These are phyloP conservation scores for Toxoplasma gondii DNA, from an alignment of 169 alveolate species.

Conservation along the genomic window DNA sequence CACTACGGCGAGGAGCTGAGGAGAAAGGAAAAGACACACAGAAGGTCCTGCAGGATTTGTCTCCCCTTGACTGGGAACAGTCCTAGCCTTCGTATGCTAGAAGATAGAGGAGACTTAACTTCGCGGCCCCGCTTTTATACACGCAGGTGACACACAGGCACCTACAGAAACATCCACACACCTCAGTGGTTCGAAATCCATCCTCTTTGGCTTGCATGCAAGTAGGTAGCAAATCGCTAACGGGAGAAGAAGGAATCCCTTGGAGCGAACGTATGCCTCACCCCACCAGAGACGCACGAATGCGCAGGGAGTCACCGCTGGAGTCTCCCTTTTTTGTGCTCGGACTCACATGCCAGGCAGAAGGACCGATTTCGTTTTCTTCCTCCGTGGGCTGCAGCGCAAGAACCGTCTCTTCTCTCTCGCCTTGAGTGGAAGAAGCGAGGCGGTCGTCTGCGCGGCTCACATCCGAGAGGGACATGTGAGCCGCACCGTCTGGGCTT, in stretches of 20 bases:
- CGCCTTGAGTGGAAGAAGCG: background rate
- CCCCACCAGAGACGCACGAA: too few species aligned
- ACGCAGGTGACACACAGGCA: too few species aligned
- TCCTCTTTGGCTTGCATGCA: too few species aligned
- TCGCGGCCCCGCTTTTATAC: too few species aligned
- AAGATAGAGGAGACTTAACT: background rate
- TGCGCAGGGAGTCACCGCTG: too few species aligned
- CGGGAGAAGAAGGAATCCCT: too few species aligned
- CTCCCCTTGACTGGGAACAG: background rate
- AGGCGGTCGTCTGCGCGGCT: background rate
- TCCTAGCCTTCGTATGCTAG: background rate
- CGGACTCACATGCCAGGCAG: constrained; percentile 11
- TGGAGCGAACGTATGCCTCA: too few species aligned
- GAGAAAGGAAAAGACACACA: background rate
- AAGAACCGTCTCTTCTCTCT: background rate
- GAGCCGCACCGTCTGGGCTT: background rate
- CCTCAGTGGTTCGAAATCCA: too few species aligned
- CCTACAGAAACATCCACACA: too few species aligned
- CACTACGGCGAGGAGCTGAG: constrained; percentile 25
- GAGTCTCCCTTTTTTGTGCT: background rate
- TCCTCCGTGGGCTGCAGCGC: background rate
- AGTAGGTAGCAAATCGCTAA: too few species aligned
- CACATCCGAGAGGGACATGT: background rate
- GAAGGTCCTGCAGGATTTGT: background rate
- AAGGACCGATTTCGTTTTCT: background rate